Percentiles rank a stretch among this genome's conserved stretches.
These are phyloP conservation scores for Plasmodium berghei DNA, from an alignment of 169 alveolate genomes.

Conservation along the genomic window DNA sequence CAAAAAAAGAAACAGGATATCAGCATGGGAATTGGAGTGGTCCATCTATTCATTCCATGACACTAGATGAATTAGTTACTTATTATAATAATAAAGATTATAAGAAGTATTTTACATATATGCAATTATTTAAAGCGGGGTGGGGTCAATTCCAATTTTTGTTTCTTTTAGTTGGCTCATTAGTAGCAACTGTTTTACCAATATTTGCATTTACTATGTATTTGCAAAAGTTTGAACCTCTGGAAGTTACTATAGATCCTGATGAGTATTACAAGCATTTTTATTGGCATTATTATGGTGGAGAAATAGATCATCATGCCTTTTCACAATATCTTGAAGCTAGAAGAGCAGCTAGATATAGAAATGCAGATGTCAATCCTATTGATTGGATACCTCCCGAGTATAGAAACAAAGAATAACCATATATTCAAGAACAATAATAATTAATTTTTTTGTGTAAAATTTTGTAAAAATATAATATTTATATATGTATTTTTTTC, in stretches of 20 bases:
- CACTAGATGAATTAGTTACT: slow-evolving; percentile 84
- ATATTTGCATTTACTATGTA: slow-evolving; percentile 77
- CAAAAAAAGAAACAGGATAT: slow-evolving; percentile 84
- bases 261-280: slow-evolving; percentile 86
- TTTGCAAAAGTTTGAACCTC: slow-evolving; percentile 83
- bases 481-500: too few relatives aligned
- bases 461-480: neutral
- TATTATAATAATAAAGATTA: slow-evolving; percentile 80
- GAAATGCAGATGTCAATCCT: slow-evolving; percentile 87
- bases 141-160: slow-evolving; percentile 80
- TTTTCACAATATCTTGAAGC: slow-evolving; percentile 90
- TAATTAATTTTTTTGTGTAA: slow-evolving; percentile 3
- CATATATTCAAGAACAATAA: neutral
- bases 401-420: slow-evolving; percentile 81
- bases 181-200: slow-evolving; percentile 67
- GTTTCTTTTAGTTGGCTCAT: slow-evolving; percentile 67
- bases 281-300: slow-evolving; percentile 89
- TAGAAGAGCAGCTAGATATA: slow-evolving; percentile 88
- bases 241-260: slow-evolving; percentile 82
- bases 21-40: slow-evolving; percentile 80
- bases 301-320: slow-evolving; percentile 89
- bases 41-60: slow-evolving; percentile 86
- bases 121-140: slow-evolving; percentile 73
- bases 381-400: slow-evolving; percentile 90
- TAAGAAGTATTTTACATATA: slow-evolving; percentile 63